phyloP scores from a whole-genome alignment of 2,329 filamentous ascomycete genomes.

The Arthrobotrys sinensis region DNA sequence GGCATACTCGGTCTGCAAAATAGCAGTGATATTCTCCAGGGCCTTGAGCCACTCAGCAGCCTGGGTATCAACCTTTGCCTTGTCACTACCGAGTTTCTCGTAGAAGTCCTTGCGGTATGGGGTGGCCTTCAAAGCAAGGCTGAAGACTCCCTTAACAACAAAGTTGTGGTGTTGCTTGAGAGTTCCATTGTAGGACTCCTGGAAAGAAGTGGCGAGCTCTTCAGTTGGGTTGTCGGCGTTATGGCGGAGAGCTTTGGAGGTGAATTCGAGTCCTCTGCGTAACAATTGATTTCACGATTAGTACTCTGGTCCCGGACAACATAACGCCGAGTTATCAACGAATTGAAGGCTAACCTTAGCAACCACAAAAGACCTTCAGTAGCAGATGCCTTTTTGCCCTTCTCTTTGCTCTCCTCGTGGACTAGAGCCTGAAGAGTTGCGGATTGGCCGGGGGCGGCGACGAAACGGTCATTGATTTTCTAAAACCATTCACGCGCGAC shows the following conservation, averaged over 20 bases:
- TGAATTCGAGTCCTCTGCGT: slow-evolving; percentile 90
- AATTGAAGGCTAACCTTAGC: slow-evolving; percentile 63
- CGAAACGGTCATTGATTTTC: slow-evolving; percentile 91
- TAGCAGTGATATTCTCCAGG: slow-evolving; percentile 82
- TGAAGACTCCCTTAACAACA: slow-evolving; percentile 91
- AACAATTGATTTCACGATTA: slow-evolving; percentile 10
- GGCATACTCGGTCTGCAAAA: slow-evolving; percentile 78
- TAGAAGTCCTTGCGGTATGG: slow-evolving; percentile 97
- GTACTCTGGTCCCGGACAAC: neutral
- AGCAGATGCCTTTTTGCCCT: slow-evolving; percentile 85
- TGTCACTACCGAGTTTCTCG: slow-evolving; percentile 81
- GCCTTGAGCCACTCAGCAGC: slow-evolving; percentile 81
- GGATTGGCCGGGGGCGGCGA: slow-evolving; percentile 83
- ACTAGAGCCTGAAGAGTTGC: slow-evolving; percentile 87
- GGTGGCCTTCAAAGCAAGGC: slow-evolving; percentile 90
- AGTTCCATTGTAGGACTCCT: slow-evolving; percentile 84
- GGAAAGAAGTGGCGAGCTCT: slow-evolving; percentile 90
- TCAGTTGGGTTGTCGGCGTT: slow-evolving; percentile 79
- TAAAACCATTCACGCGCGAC: slow-evolving; percentile 66
- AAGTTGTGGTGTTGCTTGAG: slow-evolving; percentile 94
- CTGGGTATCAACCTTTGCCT: slow-evolving; percentile 72
- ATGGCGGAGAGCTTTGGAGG: slow-evolving; percentile 83
- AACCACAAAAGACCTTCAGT: slow-evolving; percentile 90
- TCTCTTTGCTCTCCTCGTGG: slow-evolving; percentile 82
- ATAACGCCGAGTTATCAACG: neutral